Conservation (phyloP, 495 filamentous ascomycete species). For the Xylaria sp. region DNA sequence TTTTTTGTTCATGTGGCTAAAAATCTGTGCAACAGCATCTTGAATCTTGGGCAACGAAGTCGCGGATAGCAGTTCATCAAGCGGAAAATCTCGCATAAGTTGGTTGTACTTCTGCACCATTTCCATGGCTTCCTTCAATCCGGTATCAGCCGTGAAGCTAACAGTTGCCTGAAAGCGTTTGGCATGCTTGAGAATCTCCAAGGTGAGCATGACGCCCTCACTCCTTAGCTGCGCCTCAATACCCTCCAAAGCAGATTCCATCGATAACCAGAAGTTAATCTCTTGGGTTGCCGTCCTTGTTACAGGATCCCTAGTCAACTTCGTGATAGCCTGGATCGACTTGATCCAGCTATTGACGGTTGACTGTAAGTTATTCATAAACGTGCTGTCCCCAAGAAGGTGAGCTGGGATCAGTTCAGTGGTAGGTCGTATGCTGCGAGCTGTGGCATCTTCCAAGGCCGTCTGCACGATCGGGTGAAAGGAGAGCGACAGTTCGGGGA, state of each 20-base stretch:
- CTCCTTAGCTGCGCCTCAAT: conserved; percentile 88
- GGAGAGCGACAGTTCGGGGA: conserved; percentile 84
- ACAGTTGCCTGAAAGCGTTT: conserved; percentile 97
- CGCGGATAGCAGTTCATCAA: conserved; percentile 92
- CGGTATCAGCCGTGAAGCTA: conserved; percentile 94
- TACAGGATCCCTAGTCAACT: conserved; percentile 85
- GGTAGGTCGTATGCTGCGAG: conserved; percentile 67
- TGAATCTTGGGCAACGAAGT: conserved; percentile 89
- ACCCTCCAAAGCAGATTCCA: conserved; percentile 88
- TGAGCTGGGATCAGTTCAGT: conserved; percentile 76
- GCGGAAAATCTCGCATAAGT: conserved; percentile 95
- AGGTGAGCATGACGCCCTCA: conserved; percentile 87
- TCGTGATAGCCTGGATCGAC: conserved; percentile 96
- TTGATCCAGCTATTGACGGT: conserved; percentile 97
- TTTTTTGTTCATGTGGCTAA: conserved; percentile 95
- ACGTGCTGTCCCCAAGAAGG: conserved; percentile 81
- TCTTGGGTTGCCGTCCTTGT: conserved; percentile 93
- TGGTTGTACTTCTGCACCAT: conserved; percentile 98
- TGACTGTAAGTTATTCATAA: conserved; percentile 91
- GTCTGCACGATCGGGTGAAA: conserved; percentile 86
- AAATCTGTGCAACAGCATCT: conserved; percentile 85
- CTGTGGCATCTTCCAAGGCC: conserved; percentile 76
- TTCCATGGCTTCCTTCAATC: conserved; percentile 91
- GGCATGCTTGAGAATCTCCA: conserved; percentile 92
- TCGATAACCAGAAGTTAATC: conserved; percentile 97